Conservation (phyloP, 2,329 filamentous ascomycete genomes). For the Calonectria montana region DNA sequence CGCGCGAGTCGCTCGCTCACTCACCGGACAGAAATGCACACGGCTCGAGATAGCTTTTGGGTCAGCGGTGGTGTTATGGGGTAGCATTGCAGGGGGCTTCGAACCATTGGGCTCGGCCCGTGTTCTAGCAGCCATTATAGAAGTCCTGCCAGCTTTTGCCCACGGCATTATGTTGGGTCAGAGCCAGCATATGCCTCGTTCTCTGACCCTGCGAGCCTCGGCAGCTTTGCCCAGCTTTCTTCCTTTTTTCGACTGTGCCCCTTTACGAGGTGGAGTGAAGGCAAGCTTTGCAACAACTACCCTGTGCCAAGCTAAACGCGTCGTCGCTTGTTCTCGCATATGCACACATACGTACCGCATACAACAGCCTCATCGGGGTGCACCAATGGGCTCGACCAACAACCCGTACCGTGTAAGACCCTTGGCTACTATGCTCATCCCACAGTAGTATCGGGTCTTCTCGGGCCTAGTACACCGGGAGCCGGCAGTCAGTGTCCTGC, state of each 20-base stretch:
- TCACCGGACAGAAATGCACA: constrained; percentile 14
- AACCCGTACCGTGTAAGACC: not conserved
- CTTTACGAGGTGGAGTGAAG: not conserved
- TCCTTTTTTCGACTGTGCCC: not conserved
- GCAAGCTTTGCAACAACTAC: not conserved
- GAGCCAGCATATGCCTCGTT: constrained; percentile 11
- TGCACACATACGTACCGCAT: constrained; percentile 13
- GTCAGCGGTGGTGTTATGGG: constrained; percentile 40
- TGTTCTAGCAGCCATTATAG: constrained; percentile 25
- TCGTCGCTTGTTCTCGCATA: constrained; percentile 10
- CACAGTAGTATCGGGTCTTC: constrained; percentile 32
- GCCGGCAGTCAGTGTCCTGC: constrained; percentile 20
- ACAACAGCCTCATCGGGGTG: constrained; percentile 27
- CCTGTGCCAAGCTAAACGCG: not conserved
- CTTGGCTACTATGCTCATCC: constrained; percentile 12
- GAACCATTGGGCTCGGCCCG: constrained; percentile 28
- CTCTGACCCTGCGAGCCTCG: not conserved
- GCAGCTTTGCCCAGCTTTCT: not conserved
- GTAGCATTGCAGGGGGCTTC: constrained; percentile 30
- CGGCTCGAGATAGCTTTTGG: constrained; percentile 40
- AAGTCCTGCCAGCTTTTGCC: constrained; percentile 1
- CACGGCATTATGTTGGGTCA: not conserved
- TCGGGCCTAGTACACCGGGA: constrained; percentile 33
- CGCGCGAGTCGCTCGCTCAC: constrained; percentile 3
- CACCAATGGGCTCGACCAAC: constrained; percentile 1